These are phyloP conservation scores for Zymoseptoria pseudotritici DNA, from an alignment of 2,329 filamentous ascomycete genomes.

Conservation along the genomic window DNA sequence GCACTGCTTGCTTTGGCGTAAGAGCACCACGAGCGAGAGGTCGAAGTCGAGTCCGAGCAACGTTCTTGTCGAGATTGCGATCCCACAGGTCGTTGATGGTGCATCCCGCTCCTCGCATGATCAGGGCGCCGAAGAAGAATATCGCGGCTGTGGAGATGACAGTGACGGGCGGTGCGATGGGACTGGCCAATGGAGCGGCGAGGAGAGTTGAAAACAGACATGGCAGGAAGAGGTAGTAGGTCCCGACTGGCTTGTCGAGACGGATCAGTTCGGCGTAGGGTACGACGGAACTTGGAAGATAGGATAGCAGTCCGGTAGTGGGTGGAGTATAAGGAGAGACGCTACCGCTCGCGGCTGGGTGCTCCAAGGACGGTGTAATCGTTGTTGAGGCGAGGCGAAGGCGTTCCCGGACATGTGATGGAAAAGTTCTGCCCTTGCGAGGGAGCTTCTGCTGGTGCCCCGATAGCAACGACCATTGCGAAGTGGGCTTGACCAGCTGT, in stretches of 20 bases:
- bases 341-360: neutral
- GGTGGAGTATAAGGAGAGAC: constrained; percentile 50
- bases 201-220: constrained; percentile 78
- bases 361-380: neutral
- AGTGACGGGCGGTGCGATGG: constrained; percentile 52
- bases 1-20: constrained; percentile 60
- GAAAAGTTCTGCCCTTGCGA: neutral
- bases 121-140: constrained; percentile 67
- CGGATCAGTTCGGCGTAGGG: constrained; percentile 78
- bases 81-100: constrained; percentile 91
- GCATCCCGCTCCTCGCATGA: constrained; percentile 84
- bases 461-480: neutral
- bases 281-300: constrained; percentile 61
- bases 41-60: constrained; percentile 65
- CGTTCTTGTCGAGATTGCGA: constrained; percentile 74
- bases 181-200: constrained; percentile 61
- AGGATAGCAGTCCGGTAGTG: constrained; percentile 61
- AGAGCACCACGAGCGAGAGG: constrained; percentile 76
- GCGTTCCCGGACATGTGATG: neutral
- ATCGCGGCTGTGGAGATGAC: constrained; percentile 58
- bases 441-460: neutral
- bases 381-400: neutral
- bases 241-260: constrained; percentile 72
- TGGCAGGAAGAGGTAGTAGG: constrained; percentile 79
- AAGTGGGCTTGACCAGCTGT: neutral